Base-by-base conservation (phyloP, 1,139 yeast species). In the Wickerhamomyces sp. region DNA sequence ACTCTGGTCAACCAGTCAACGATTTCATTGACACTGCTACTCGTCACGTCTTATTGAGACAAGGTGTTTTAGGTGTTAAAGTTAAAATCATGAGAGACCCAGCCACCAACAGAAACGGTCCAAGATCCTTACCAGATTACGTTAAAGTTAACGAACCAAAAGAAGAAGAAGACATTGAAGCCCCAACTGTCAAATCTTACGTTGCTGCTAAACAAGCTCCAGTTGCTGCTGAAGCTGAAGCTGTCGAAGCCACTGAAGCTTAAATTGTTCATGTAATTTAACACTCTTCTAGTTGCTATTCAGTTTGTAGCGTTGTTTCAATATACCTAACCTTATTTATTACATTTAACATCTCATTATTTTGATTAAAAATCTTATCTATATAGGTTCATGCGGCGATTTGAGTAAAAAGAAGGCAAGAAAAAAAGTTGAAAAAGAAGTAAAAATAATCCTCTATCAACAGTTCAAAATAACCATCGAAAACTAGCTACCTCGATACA, bases 51-150 rank as follows among this genome's bases (percentile, higher is more conserved):
- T 82, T 93, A 74, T 88, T 93, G 82, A 91, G 98, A 85, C 99
- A 93, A 81, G 99, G 99, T 89, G 98, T 93, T 62, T 85, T 93
- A 71, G 99, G 99, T 84, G 86, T 93, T 73, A 93, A 87, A 84
- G 98, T 93, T 69, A 93, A 93, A 85, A 93, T 93, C 72, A 93
- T 93, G 99, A 89, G 87, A 75, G 98, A 93, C 81, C 97, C 98
- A 74, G 91, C 96, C 68, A 72, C 83, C 69, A 83, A 83, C 82
- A 86, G 78, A 76, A 67, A 72, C 62, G 98, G 99, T 76, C 94
- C 96, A 76, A 91, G 76, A 74, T 73, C 82, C 50, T 84, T 93
- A 71, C 99, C 99, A 71, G 99, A 93, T 76, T 90, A 86, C 72
- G 98, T 88, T 72, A 79, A 83, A 75, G 87, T 93, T 70, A 75